Evolutionary conservation across 495 filamentous ascomycete genomes (phyloP), one percentile per base, ranked within the genome.

Genomic region (Daldinia concentrica): DNA sequence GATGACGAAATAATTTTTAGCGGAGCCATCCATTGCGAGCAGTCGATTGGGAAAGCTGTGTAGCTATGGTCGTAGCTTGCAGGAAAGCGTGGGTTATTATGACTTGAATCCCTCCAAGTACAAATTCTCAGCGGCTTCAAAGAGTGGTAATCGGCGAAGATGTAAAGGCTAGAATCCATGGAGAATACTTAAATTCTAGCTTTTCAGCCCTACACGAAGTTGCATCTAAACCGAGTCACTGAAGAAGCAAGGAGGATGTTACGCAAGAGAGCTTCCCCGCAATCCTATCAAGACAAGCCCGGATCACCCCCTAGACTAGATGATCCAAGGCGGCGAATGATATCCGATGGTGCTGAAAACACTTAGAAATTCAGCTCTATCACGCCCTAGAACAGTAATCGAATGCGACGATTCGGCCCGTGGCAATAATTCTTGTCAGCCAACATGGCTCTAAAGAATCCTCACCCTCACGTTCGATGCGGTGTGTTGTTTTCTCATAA

Each of bases 381-480:
- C 30, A 56, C n/a, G 36, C 43, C 52, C 55, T 29, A 6, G 55
- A 64, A 39, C 26, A 43, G 59, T 52, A 55, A 68, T 72, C 32
- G 43, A 55, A 55, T 48, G 69, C 64, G 62, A 1, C 15, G 30
- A 71, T 41, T 72, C 69, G 69, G 69, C 32, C 69, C 69, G 69
- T 26, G 30, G 58, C 8, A 12, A 24, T 32, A 41, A 4, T 27
- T 37, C 19, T 5, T 30, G 48, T 71, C 56, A 62, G 50, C 62
- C 14, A 58, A 17, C 19, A 60, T 56, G 34, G 15, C 9, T 19
- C 15, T 34, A 27, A 8, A 36, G 32, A 48, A 64, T 59, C 22
- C 36, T 61, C 4, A 56, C 2, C 22, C 36, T 61, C 4, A 56
- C 2, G 48, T 11, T 22, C 0, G 36, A 54, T 51, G 30, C 56